Conservation (phyloP, 164 flowering plant species). For the Stephania yunnanensis region DNA sequence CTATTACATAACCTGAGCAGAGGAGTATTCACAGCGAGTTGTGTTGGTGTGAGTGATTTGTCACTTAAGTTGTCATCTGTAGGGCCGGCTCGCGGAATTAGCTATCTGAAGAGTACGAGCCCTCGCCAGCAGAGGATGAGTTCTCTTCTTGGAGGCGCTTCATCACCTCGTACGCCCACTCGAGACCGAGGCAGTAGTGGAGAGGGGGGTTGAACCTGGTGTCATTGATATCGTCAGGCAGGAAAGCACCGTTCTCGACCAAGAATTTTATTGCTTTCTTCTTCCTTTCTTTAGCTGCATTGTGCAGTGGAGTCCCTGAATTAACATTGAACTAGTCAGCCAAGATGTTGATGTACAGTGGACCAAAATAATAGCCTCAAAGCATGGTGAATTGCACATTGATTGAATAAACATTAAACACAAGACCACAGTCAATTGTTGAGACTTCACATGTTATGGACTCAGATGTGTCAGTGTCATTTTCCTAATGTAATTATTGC, state of each 20-base stretch:
- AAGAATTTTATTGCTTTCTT: slow-evolving; percentile 71
- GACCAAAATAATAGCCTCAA: no score
- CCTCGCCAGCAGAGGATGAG: slow-evolving; percentile 45
- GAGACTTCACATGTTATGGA: neutral
- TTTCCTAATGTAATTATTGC: no score
- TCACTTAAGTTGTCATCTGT: no score
- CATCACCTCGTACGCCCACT: slow-evolving; percentile 95
- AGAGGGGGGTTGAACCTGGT: slow-evolving; percentile 90
- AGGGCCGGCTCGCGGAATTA: slow-evolving; percentile 7
- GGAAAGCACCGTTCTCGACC: slow-evolving; percentile 87
- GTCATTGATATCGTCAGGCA: slow-evolving; percentile 77
- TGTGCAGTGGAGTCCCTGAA: slow-evolving; percentile 94
- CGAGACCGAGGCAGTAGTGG: slow-evolving; percentile 92
- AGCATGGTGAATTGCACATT: no score
- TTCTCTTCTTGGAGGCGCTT: slow-evolving; percentile 48
- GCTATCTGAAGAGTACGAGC: slow-evolving; percentile 61
- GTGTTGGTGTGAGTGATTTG: neutral
- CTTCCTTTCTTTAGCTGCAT: slow-evolving; percentile 85
- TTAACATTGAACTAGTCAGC: neutral
- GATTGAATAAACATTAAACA: neutral
- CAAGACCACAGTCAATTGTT: neutral
- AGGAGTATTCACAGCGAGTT: neutral
- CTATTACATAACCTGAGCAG: no score
- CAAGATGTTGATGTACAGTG: no score
- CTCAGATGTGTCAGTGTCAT: no score